Base-by-base conservation (phyloP, 148 eudicot species). In the Fagopyrum homotropicum region DNA sequence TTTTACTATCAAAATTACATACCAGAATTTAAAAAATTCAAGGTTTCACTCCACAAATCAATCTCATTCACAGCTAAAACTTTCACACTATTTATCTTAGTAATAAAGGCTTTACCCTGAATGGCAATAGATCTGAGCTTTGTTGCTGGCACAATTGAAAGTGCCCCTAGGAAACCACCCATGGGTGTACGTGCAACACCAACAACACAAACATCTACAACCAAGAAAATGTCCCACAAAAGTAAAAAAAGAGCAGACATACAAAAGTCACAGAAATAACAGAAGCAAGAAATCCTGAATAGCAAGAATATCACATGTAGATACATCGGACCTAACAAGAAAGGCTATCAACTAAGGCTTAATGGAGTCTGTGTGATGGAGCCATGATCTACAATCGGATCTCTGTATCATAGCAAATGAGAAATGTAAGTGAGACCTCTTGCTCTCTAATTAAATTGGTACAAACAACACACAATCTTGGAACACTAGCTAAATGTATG, bases 181-280 rank as follows among this genome's bases (percentile, higher is more conserved):
- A 95, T 88, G 69, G 98, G 98, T 52, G 98, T 95, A 57, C 98
- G 97, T 54, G 98, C 98, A 79, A 83, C 92, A 84, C 98, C 98
- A 79, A 95, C 98, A 77, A 95, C 85, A 81, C 97, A 95, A 54
- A 92, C 98, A 95, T 95, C 98, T 95, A 84, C 72, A 50, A 55
- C 49, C 49, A 69, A 35, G 26, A 11, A 66, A 54, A 72, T 16
- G 51, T 75, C 9, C 49, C 30, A 72, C 50, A 72, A 72, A 2
- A 30, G 35, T 30, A 17, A 48, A 61, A 29, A 26, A 5, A 35
- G 71, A 40, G 17, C 75, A 72, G 17, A n/a, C 57, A 22, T 12
- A 46, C 0, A 45, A 70, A 45, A 47, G 11, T 9, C 9, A 26
- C 0, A 4, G 11, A 47, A 71, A 2, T 54, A 15, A 12, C 0